Percentiles rank a stretch among this genome's conserved stretches.
These are phyloP conservation scores for Ceratobasidium sp. DNA, from an alignment of 1,284 basidiomycete species.

Conservation along the genomic window DNA sequence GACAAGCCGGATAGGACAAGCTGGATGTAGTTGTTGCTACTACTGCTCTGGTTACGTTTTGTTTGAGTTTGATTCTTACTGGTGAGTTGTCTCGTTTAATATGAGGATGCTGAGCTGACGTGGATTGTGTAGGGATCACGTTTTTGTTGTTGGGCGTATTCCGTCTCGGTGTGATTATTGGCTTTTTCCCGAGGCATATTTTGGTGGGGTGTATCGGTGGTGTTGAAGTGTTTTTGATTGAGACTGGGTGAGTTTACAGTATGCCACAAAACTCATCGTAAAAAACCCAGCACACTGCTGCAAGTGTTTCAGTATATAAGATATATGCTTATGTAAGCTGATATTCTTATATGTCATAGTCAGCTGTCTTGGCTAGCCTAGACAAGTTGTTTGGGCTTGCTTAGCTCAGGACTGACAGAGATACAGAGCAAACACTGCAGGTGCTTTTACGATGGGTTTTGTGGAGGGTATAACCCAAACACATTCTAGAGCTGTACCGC, in stretches of 20 bases:
- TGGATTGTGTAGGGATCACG: slow-evolving; percentile 72
- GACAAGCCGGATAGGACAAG: slow-evolving; percentile 72
- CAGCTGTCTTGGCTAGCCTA: too few relatives aligned
- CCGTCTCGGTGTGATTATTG: slow-evolving; percentile 86
- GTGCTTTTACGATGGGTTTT: too few relatives aligned
- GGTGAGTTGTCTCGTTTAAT: slow-evolving; percentile 64
- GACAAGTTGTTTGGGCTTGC: too few relatives aligned
- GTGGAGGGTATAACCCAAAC: too few relatives aligned
- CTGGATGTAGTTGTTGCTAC: slow-evolving; percentile 89
- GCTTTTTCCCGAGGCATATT: slow-evolving; percentile 97
- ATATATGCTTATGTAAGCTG: too few relatives aligned
- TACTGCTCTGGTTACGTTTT: slow-evolving; percentile 91
- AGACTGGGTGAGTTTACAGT: slow-evolving; percentile 79
- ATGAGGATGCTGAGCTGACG: not conserved
- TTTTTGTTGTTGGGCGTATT: slow-evolving; percentile 90
- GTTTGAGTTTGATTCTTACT: slow-evolving; percentile 90
- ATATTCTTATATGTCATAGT: too few relatives aligned
- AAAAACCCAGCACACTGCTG: too few relatives aligned
- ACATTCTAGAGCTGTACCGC: too few relatives aligned
- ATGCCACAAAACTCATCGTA: too few relatives aligned
- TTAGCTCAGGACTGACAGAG: too few relatives aligned
- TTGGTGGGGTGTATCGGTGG: slow-evolving; percentile 96
- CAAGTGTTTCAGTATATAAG: too few relatives aligned
- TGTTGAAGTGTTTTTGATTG: slow-evolving; percentile 91
- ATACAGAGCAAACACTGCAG: too few relatives aligned